Conservation (phyloP, 164 flowering plant species). For the Magnolia kwangsiensis region DNA sequence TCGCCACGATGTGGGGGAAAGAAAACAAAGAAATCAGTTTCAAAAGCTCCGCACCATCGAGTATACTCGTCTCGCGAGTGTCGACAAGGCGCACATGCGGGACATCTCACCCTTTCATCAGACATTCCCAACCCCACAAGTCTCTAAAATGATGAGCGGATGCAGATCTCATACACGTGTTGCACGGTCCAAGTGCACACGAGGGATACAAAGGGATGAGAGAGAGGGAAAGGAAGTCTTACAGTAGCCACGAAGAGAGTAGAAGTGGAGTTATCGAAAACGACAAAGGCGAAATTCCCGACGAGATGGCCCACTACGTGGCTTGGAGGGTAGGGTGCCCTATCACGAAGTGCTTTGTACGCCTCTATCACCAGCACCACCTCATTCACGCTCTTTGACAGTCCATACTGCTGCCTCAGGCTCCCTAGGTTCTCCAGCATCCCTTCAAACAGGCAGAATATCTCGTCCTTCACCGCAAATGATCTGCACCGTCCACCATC, state of each 20-base stretch:
- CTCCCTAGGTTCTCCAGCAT: slow-evolving; percentile 51
- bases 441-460: slow-evolving; percentile 72
- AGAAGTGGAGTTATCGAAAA: slow-evolving; percentile 56
- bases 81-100: no score
- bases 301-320: slow-evolving; percentile 71
- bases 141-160: no score
- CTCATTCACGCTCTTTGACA: slow-evolving; percentile 62
- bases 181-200: no score
- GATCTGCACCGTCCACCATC: slow-evolving; percentile 13
- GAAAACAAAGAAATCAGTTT: no score
- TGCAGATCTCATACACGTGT: no score
- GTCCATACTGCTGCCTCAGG: slow-evolving; percentile 69
- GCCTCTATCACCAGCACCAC: slow-evolving; percentile 78
- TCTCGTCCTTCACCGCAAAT: slow-evolving; percentile 37
- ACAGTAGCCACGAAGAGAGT: slow-evolving; percentile 64
- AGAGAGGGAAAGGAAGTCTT: slow-evolving; percentile 10
- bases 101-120: no score
- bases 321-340: slow-evolving; percentile 78
- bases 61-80: no score
- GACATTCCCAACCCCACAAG: no score
- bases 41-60: no score
- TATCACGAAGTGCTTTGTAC: slow-evolving; percentile 73
- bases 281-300: slow-evolving; percentile 71
- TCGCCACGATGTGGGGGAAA: no score
- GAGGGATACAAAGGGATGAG: neutral